Evolutionary conservation across 805 yeast species (phyloP), one percentile per base, ranked within the genome.

Genomic region (Saccharomycopsis olivae): DNA sequence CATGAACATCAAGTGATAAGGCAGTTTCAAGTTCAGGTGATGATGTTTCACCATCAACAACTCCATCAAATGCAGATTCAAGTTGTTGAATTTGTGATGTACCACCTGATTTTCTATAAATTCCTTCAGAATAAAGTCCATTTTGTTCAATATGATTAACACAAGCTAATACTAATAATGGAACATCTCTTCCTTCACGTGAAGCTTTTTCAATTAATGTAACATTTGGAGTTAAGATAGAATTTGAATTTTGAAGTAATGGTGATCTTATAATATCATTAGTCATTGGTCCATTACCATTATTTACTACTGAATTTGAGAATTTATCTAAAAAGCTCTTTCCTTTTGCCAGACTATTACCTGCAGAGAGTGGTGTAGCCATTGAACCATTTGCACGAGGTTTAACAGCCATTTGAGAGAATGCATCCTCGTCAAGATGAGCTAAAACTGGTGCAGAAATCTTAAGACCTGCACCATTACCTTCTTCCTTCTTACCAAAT

Each of bases 91-190:
- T 69, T 36, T 81, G 79, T 6, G 85, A 69, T 47, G 77, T 70
- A 4, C 85, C 82, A 1, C 95, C 98, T 34, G 94, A 80, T 49
- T 88, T 79, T 49, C 98, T 68, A 61, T 92, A 92, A 27, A 92
- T 70, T 6, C 98, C 98, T 58, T 88, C 97, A 46, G 68, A 62
- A 29, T 69, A 75, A 49, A 88, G 58, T 3, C 95, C 95, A 43
- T 85, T 65, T 5, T 55, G 54, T 60, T 89, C 96, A 39, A 92
- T 86, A 50, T 80, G 92, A 18, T 66, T 63, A 4, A 87, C 60
- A 59, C 96, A 85, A 42, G 73, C 66, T 10, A 78, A 64, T 9
- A 92, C 69, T 21, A 92, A 71, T 48, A 73, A 59, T 10, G 98
- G 98, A 9, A 85, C 68, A 9, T 55, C 48, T 23, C 71, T 64